phyloP scores from a whole-genome alignment of 495 filamentous ascomycete genomes.

The Penicillium psychrofluorescens region DNA sequence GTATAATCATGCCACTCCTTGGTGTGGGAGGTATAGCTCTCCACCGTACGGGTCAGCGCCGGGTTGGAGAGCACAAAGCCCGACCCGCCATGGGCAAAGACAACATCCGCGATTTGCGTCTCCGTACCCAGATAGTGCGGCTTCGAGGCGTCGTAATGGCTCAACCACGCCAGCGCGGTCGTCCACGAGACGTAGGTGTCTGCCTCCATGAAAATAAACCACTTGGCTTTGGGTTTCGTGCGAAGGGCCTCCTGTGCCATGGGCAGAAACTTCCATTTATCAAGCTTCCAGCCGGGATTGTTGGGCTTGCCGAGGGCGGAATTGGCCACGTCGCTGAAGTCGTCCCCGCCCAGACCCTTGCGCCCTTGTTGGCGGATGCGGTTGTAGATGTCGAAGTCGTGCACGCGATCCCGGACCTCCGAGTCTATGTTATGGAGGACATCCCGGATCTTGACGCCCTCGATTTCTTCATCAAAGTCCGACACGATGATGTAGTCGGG shows the following conservation, averaged over 20 bases:
- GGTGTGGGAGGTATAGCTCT: slow-evolving; percentile 35
- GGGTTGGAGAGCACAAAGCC: slow-evolving; percentile 58
- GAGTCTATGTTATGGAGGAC: slow-evolving; percentile 35
- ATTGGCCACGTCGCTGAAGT: slow-evolving; percentile 38
- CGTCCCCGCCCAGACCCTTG: slow-evolving; percentile 29
- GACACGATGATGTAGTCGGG: slow-evolving; percentile 50
- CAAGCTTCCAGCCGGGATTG: slow-evolving; percentile 48
- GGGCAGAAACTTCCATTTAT: slow-evolving; percentile 55
- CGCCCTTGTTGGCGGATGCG: slow-evolving; percentile 33
- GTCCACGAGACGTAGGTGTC: slow-evolving; percentile 62
- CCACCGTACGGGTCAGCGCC: slow-evolving; percentile 40
- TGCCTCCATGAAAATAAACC: slow-evolving; percentile 65
- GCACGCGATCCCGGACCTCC: slow-evolving; percentile 25
- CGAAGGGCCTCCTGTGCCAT: slow-evolving; percentile 43
- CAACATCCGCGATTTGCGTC: slow-evolving; percentile 43
- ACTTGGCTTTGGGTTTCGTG: slow-evolving; percentile 44
- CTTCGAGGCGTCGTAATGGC: slow-evolving; percentile 39
- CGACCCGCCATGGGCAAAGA: slow-evolving; percentile 62
- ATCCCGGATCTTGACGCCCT: slow-evolving; percentile 41
- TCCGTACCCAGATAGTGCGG: slow-evolving; percentile 54
- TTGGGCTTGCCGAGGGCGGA: slow-evolving; percentile 40
- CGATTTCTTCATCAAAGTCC: slow-evolving; percentile 44
- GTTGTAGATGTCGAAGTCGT: slow-evolving; percentile 48
- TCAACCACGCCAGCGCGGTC: slow-evolving; percentile 51
- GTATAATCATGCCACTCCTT: slow-evolving; percentile 47